Percentiles rank a stretch among this genome's conserved stretches.
phyloP scores from a whole-genome alignment of 176 grass and related monocot species.

The Triticum monococcum region DNA sequence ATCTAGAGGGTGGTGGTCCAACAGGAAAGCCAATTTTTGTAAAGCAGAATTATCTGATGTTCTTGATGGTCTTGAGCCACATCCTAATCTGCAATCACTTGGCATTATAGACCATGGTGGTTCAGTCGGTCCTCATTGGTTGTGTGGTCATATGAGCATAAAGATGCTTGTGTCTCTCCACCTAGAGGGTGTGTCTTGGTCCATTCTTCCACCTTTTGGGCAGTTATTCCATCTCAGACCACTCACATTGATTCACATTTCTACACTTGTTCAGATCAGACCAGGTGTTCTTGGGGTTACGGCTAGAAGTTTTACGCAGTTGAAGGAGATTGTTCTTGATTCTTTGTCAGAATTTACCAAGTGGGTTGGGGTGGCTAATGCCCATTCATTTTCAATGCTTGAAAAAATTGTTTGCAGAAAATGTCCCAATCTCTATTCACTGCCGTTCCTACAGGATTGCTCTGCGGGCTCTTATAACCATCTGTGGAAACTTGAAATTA shows the following conservation, averaged over 20 bases:
- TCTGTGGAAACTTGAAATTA: too few species aligned
- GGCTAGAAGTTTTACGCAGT: neutral
- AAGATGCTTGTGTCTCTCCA: neutral
- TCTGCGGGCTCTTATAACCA: too few species aligned
- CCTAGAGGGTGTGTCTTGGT: neutral
- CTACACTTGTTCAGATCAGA: neutral
- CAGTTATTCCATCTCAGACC: neutral
- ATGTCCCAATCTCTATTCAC: too few species aligned
- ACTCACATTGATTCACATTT: neutral
- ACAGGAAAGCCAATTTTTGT: too few species aligned
- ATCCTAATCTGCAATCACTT: neutral
- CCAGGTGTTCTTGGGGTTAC: neutral
- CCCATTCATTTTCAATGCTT: neutral
- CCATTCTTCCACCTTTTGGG: neutral
- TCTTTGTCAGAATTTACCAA: neutral
- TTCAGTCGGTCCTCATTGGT: neutral
- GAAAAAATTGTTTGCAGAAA: too few species aligned
- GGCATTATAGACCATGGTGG: neutral
- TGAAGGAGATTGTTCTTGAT: neutral
- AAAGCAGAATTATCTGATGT: neutral
- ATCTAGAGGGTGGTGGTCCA: too few species aligned
- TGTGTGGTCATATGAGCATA: neutral
- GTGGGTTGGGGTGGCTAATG: neutral
- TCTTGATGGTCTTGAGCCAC: neutral
- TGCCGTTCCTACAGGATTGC: too few species aligned